Conservation (phyloP, 139 green algal species). For the Chlorella vulgaris region DNA sequence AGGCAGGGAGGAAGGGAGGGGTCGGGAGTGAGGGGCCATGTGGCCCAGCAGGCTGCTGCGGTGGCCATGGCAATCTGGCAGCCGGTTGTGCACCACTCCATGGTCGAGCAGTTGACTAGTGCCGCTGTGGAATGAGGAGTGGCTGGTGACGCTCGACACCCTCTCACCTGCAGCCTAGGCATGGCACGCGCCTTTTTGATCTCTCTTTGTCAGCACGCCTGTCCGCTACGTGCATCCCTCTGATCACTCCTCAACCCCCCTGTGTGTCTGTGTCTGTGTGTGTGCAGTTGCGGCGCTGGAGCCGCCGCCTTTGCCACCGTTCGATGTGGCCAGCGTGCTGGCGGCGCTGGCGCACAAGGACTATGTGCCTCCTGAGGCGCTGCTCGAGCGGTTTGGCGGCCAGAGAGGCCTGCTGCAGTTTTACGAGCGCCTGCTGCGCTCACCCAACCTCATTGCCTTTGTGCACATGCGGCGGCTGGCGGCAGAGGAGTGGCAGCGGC, state of each 20-base stretch:
- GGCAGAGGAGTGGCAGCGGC: conserved; percentile 16
- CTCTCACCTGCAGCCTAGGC: too few species aligned
- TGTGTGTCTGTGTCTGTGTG: too few species aligned
- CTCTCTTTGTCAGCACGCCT: too few species aligned
- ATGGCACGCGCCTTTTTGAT: too few species aligned
- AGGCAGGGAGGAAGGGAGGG: not conserved
- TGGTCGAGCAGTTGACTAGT: too few species aligned
- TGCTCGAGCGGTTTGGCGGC: conserved; percentile 37
- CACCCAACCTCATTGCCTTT: conserved; percentile 10
- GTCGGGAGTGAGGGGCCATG: too few species aligned
- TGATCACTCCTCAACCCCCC: too few species aligned
- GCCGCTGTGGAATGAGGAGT: too few species aligned
- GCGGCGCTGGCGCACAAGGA: not conserved
- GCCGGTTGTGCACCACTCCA: too few species aligned
- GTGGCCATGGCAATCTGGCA: too few species aligned
- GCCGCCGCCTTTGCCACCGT: conserved; percentile 8
- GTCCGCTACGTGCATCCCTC: too few species aligned
- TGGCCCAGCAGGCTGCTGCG: not conserved
- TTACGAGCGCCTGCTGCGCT: conserved; percentile 21
- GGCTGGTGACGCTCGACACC: too few species aligned
- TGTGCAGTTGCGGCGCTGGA: not conserved
- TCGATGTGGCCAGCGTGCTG: conserved; percentile 4
- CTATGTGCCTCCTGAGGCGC: not conserved
- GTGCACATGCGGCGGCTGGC: conserved; percentile 18
- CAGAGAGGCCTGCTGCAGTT: conserved; percentile 13